Evolutionary conservation across 176 grass and related monocot species (phyloP).

Genomic region (Typha latifolia): DNA sequence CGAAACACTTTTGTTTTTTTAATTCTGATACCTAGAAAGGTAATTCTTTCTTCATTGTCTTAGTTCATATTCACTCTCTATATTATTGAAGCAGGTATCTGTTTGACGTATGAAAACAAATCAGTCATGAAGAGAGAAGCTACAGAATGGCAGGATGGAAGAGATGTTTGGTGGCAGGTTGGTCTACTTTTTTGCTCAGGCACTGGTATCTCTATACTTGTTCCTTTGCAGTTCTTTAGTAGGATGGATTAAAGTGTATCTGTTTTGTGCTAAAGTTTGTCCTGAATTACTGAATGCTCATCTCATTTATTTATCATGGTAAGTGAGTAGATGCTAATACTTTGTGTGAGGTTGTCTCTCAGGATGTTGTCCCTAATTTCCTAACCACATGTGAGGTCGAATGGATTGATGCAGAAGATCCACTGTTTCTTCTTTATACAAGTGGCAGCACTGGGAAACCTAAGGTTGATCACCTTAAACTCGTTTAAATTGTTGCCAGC

Average conservation of each 20-base stretch:
- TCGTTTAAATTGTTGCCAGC: not conserved
- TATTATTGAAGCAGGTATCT: conserved; percentile 42
- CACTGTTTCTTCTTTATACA: conserved; percentile 93
- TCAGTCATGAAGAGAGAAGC: conserved; percentile 69
- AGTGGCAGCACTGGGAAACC: conserved; percentile 98
- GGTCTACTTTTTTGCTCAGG: not conserved
- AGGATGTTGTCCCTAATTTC: conserved; percentile 85
- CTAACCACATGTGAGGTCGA: conserved; percentile 67
- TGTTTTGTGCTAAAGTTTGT: not conserved
- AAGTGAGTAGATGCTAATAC: not conserved
- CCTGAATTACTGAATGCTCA: not conserved
- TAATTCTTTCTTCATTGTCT: not conserved
- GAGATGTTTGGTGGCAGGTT: conserved; percentile 98
- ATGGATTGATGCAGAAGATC: conserved; percentile 99
- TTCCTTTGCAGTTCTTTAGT: not conserved
- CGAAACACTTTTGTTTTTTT: not conserved
- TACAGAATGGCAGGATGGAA: conserved; percentile 56
- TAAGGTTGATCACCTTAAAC: conserved; percentile 46
- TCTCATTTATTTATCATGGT: not conserved
- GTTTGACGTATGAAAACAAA: conserved; percentile 81
- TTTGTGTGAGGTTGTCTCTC: not conserved
- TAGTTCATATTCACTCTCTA: conserved; percentile 4
- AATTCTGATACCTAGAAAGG: not conserved
- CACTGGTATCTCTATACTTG: not conserved
- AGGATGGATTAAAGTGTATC: not conserved